phyloP scores from a whole-genome alignment of 306 rosid genomes.

The Astragalus membranaceus region DNA sequence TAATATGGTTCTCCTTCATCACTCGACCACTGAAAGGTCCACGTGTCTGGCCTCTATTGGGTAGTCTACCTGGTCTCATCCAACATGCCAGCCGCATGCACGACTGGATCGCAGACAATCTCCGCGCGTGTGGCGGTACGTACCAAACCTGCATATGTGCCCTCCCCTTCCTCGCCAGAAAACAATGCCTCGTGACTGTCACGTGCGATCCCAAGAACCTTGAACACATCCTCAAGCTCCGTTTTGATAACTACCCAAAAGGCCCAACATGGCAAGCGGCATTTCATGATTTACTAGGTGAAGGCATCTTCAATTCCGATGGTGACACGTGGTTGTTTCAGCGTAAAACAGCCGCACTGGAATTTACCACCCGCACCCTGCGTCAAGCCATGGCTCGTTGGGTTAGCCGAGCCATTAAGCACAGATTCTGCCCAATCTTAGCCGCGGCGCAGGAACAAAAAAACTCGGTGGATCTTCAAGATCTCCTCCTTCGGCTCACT shows the following conservation, averaged over 20 bases:
- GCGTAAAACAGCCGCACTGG: slow-evolving; percentile 87
- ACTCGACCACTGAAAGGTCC: slow-evolving; percentile 59
- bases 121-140: slow-evolving; percentile 72
- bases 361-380: slow-evolving; percentile 82
- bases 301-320: slow-evolving; percentile 83
- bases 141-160: slow-evolving; percentile 78
- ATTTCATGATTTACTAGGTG: slow-evolving; percentile 78
- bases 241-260: slow-evolving; percentile 87
- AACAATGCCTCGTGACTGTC: slow-evolving; percentile 77
- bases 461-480: slow-evolving; percentile 61
- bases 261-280: slow-evolving; percentile 84
- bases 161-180: slow-evolving; percentile 60
- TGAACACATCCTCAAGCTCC: slow-evolving; percentile 74
- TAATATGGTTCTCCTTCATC: slow-evolving; percentile 55
- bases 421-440: slow-evolving; percentile 60
- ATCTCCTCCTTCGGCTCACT: slow-evolving; percentile 80
- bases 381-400: slow-evolving; percentile 97
- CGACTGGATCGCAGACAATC: slow-evolving; percentile 87
- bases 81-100: slow-evolving; percentile 67
- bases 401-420: slow-evolving; percentile 83
- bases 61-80: slow-evolving; percentile 75
- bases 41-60: slow-evolving; percentile 86
- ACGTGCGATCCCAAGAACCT: slow-evolving; percentile 86
- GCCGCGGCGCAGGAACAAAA: slow-evolving; percentile 37
- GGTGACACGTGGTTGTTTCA: slow-evolving; percentile 90